These are phyloP conservation scores for Saturnispora saitoi DNA, from an alignment of 805 yeast species.

Conservation along the genomic window DNA sequence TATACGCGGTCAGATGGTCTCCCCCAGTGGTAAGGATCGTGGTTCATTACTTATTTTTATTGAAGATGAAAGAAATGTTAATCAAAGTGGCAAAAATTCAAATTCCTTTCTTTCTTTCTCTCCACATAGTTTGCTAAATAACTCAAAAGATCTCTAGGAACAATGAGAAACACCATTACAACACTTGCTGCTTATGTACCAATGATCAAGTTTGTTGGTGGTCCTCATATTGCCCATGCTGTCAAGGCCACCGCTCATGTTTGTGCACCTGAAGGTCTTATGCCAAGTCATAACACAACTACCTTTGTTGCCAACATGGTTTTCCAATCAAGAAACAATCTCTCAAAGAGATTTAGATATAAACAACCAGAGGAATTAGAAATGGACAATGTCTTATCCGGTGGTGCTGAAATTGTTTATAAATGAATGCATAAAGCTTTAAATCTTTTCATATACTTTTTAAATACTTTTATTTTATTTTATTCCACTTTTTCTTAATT, in stretches of 20 bases:
- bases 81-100: background rate
- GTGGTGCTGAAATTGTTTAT: conserved; percentile 66
- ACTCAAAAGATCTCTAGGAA: background rate
- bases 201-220: conserved; percentile 80
- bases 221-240: conserved; percentile 42
- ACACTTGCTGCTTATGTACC: conserved; percentile 45
- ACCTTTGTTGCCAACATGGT: conserved; percentile 12
- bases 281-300: conserved; percentile 17
- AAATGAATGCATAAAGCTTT: conserved; percentile 19
- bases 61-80: background rate
- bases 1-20: conserved; percentile 79
- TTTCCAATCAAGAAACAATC: conserved; percentile 47
- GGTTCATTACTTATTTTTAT: conserved; percentile 53
- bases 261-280: conserved; percentile 30
- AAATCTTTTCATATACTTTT: background rate
- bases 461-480: background rate
- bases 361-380: conserved; percentile 54
- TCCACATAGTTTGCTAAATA: background rate
- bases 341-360: conserved; percentile 72
- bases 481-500: conserved; percentile 1
- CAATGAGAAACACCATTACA: conserved; percentile 25
- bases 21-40: conserved; percentile 94
- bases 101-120: background rate
- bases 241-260: conserved; percentile 26
- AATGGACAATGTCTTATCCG: conserved; percentile 67